Evolutionary conservation across 257 asterid species (phyloP).

Genomic region (Leonotis leonurus): DNA sequence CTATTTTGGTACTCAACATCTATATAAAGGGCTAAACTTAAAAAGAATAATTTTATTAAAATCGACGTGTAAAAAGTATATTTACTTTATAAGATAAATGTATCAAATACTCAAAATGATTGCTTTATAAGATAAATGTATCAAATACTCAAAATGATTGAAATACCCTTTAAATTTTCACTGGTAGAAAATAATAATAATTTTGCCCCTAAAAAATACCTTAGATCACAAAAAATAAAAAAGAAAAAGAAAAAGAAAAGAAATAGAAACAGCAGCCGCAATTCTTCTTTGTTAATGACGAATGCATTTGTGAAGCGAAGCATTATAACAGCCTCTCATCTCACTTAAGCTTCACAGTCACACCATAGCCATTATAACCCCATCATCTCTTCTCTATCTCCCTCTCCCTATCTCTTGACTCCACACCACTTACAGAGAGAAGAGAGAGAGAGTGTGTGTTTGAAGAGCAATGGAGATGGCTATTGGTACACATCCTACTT

Average conservation of each 20-base stretch:
- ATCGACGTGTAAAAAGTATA: too few relatives aligned
- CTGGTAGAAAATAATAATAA: neutral
- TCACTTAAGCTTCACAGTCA: constrained; percentile 40
- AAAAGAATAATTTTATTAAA: too few relatives aligned
- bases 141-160: neutral
- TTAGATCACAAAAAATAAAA: neutral
- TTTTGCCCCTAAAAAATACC: neutral
- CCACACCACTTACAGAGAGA: constrained; percentile 4
- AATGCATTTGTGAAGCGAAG: neutral
- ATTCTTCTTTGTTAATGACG: constrained; percentile 24
- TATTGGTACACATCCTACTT: constrained; percentile 35
- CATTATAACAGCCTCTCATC: constrained; percentile 54
- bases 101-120: too few relatives aligned
- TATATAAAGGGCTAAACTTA: too few relatives aligned
- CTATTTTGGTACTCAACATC: too few relatives aligned
- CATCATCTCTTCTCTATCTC: constrained; percentile 26
- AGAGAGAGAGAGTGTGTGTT: constrained; percentile 12
- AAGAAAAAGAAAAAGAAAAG: too few relatives aligned
- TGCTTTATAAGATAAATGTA: too few relatives aligned
- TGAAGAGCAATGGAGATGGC: constrained; percentile 62
- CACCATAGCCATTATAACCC: constrained; percentile 34
- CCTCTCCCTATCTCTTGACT: constrained; percentile 13
- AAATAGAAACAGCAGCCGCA: constrained; percentile 32
- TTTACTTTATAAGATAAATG: too few relatives aligned
- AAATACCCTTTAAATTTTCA: too few relatives aligned